These are phyloP conservation scores for Nakataea oryzae DNA, from an alignment of 2,329 filamentous ascomycete species.

Conservation along the genomic window DNA sequence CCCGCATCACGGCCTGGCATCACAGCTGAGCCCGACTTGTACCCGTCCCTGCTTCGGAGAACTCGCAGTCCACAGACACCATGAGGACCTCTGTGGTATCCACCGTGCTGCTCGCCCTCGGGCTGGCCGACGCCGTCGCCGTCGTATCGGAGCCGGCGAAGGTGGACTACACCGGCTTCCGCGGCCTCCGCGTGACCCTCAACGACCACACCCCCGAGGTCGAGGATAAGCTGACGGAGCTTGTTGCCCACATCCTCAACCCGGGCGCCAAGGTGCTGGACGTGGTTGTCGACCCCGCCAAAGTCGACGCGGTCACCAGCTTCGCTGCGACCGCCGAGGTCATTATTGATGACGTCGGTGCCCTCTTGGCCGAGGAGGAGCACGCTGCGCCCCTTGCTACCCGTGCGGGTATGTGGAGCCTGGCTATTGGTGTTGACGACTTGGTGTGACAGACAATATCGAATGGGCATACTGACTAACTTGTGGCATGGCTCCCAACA, in stretches of 20 bases:
- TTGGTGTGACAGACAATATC: too few species aligned
- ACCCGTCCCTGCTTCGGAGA: not conserved
- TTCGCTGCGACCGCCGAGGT: not conserved
- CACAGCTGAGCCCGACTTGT: not conserved
- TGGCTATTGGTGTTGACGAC: too few species aligned
- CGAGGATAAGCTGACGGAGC: slow-evolving; percentile 3
- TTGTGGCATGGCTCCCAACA: too few species aligned
- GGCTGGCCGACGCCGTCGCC: slow-evolving; percentile 1
- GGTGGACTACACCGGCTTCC: slow-evolving; percentile 2
- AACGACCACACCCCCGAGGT: not conserved
- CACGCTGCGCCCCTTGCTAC: not conserved
- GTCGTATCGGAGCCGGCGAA: not conserved
- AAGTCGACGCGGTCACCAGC: not conserved
- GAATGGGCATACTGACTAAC: too few species aligned
- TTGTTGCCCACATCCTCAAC: slow-evolving; percentile 3
- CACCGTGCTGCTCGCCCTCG: slow-evolving; percentile 1
- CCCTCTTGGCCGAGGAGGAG: not conserved
- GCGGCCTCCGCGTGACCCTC: slow-evolving; percentile 2
- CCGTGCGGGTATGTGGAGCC: not conserved
- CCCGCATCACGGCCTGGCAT: not conserved
- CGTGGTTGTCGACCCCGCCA: not conserved
- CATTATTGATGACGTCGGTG: slow-evolving; percentile 1
- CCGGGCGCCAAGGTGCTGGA: slow-evolving; percentile 1
- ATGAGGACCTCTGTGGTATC: slow-evolving; percentile 1
- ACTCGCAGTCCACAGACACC: not conserved